These are phyloP conservation scores for Auriculariales sp. DNA, from an alignment of 768 basidiomycete genomes.

Conservation along the genomic window DNA sequence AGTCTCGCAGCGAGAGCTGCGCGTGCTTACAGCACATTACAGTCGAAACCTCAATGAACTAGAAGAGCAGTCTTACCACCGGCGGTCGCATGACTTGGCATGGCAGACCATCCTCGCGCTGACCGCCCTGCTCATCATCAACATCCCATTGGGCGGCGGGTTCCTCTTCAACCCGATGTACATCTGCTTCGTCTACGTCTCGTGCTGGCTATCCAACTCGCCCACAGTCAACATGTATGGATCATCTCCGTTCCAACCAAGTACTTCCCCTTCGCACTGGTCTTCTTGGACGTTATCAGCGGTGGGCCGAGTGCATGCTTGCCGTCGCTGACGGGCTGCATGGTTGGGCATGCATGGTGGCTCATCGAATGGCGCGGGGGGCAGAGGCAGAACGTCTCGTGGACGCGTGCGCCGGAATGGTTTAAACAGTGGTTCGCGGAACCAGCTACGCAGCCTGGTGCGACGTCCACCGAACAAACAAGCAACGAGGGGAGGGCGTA, in stretches of 20 bases:
- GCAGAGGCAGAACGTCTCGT: background rate
- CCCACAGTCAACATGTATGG: slow-evolving; percentile 67
- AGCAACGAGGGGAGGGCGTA: background rate
- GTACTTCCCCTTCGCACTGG: slow-evolving; percentile 63
- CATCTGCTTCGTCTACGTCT: slow-evolving; percentile 53
- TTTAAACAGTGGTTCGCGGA: background rate
- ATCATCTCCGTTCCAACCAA: slow-evolving; percentile 56
- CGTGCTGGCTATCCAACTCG: slow-evolving; percentile 47
- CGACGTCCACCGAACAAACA: background rate
- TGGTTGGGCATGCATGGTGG: slow-evolving; percentile 75
- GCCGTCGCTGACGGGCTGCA: slow-evolving; percentile 46
- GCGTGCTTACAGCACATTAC: background rate
- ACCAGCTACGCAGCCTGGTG: background rate
- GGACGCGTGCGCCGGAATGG: background rate
- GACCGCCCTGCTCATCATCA: slow-evolving; percentile 47
- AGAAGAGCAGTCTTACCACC: slow-evolving; percentile 42
- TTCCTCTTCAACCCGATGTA: slow-evolving; percentile 54
- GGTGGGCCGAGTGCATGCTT: slow-evolving; percentile 36
- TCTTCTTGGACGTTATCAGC: slow-evolving; percentile 56
- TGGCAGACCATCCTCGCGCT: slow-evolving; percentile 53
- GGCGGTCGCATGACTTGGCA: slow-evolving; percentile 58
- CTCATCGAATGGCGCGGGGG: slow-evolving; percentile 11
- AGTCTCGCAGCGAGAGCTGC: background rate
- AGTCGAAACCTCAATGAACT: slow-evolving; percentile 55
- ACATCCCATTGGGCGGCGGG: slow-evolving; percentile 41